Evolutionary conservation across 169 alveolate species (phyloP), one percentile per base, ranked within the genome.

Genomic region (Theileria parva): DNA sequence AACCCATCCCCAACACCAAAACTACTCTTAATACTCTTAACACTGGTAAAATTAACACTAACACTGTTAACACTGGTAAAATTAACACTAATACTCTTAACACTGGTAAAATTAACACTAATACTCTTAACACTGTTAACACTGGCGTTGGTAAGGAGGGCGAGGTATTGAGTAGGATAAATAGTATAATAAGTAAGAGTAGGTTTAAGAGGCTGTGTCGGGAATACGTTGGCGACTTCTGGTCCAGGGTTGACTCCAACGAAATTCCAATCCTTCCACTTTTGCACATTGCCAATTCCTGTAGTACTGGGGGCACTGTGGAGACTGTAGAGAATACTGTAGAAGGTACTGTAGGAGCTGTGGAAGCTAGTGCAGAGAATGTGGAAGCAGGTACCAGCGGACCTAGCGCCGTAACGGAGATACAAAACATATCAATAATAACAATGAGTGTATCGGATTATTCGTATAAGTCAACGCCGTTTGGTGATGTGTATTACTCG

Each of bases 401-500:
- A n/a, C n/a, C n/a, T n/a, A 13, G 44, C 50, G 0, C 68, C 34
- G 68, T 28, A 30, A 11, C n/a, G 68, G 51, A 68, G 21, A 61
- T 55, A 23, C 37, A 55, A 2, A 85, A 85, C 44, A 77, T 23
- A 27, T 77, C 30, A 0, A 84, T 85, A 25, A 77, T 77, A 79
- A 85, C 91, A 9, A 78, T 81, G 48, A 71, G 67, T 53, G 60
- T 85, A 51, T 34, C 83, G 12, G 91, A 85, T n/a, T 85, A 85
- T 51, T 71, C 91, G 5, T 85, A 85, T 67, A 85, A 85, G 27
- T 34, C 91, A 6, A 85, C 91, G 37, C 69, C 83, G 17, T 85
- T 53, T 65, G 96, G 96, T 25, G 95, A 92, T 34, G 96, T 93
- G 12, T 92, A 93, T 77, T 93, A 93, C 79, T 93, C 96, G 27